phyloP scores from a whole-genome alignment of 2,329 filamentous ascomycete species.

The Claviceps quebecensis region DNA sequence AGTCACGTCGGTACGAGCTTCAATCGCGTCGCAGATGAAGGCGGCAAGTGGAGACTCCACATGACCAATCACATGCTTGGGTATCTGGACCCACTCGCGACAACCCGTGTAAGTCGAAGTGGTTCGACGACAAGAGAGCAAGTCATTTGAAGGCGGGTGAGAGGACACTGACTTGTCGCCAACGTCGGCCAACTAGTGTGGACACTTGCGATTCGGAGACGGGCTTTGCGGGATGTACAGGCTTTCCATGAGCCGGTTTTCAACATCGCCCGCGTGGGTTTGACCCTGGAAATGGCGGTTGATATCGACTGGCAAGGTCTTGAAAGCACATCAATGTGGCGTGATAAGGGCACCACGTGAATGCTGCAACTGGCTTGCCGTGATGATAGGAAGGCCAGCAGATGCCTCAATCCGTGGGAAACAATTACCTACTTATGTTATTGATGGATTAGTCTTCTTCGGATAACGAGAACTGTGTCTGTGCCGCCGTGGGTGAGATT shows the following conservation, averaged over 20 bases:
- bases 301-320: conserved; percentile 3
- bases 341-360: not conserved
- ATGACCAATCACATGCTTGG: conserved; percentile 1
- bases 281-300: not conserved
- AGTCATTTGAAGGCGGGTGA: not conserved
- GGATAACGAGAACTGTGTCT: too few relatives aligned
- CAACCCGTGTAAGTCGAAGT: conserved; percentile 6
- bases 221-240: not conserved
- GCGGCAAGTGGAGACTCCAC: not conserved
- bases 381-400: not conserved
- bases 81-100: not conserved
- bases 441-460: too few relatives aligned
- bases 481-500: not conserved
- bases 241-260: not conserved
- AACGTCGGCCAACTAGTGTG: not conserved
- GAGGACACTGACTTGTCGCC: conserved; percentile 2
- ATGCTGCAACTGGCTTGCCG: not conserved
- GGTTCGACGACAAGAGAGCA: conserved; percentile 2
- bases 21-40: too few relatives aligned
- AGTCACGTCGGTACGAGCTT: too few relatives aligned
- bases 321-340: not conserved
- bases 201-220: not conserved
- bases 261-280: not conserved
- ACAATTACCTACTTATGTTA: not conserved
- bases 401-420: not conserved